Percentiles rank a stretch among this genome's conserved stretches.
Conservation (phyloP, 306 rosid genomes). For the Trifolium subterraneum region DNA sequence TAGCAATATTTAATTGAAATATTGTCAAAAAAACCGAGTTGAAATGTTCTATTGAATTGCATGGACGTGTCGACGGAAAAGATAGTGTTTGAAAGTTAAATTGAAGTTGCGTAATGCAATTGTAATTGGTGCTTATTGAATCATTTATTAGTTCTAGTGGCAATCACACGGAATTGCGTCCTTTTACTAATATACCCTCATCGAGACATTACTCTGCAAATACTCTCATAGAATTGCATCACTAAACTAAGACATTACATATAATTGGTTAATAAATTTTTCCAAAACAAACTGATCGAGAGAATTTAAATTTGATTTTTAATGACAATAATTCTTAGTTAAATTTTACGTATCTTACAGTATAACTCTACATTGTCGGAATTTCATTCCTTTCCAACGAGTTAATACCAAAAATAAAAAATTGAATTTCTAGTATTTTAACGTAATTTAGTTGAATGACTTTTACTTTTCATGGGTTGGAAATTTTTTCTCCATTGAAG, state of each 20-base stretch:
- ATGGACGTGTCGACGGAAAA: neutral
- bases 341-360: no score
- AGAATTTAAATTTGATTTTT: no score
- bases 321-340: no score
- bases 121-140: neutral
- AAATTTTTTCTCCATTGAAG: no score
- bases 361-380: no score
- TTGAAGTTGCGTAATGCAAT: neutral
- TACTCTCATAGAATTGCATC: neutral
- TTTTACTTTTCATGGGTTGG: neutral
- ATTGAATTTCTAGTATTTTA: no score
- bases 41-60: neutral
- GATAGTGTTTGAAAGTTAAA: slow-evolving; percentile 1
- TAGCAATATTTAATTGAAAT: neutral
- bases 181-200: slow-evolving; percentile 5
- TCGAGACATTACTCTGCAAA: neutral
- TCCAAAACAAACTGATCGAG: no score
- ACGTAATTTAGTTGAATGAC: neutral
- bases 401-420: no score
- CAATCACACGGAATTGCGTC: slow-evolving; percentile 26
- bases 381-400: no score
- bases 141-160: slow-evolving; percentile 8
- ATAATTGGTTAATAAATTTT: no score
- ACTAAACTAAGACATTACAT: no score
- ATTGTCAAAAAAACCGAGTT: neutral